phyloP scores from a whole-genome alignment of 306 rosid genomes.

The Lathyrus tuberosus region DNA sequence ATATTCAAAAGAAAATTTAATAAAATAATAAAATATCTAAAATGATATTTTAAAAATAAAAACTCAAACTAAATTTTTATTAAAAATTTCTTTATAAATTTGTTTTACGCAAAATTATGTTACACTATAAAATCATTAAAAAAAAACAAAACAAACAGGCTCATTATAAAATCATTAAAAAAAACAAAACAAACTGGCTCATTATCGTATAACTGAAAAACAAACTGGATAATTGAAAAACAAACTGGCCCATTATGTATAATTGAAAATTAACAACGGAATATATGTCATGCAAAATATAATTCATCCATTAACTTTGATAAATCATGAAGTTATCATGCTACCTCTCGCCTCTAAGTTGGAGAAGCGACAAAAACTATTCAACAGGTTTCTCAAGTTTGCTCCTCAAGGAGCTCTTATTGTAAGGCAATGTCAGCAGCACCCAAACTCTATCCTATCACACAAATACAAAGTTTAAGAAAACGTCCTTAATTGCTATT shows the following conservation, averaged over 20 bases:
- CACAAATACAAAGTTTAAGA: constrained; percentile 43
- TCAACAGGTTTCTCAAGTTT: constrained; percentile 33
- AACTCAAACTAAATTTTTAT: too few relatives aligned
- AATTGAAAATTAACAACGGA: neutral
- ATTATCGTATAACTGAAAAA: too few relatives aligned
- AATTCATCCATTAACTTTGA: constrained; percentile 33
- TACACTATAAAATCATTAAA: too few relatives aligned
- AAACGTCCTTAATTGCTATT: constrained; percentile 48
- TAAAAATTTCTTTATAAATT: too few relatives aligned
- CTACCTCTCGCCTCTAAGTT: constrained; percentile 21
- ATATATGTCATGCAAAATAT: neutral
- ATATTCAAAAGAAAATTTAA: too few relatives aligned
- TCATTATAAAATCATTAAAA: too few relatives aligned
- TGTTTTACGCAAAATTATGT: too few relatives aligned
- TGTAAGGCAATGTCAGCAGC: constrained; percentile 21
- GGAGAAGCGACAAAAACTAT: constrained; percentile 29
- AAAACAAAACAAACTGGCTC: too few relatives aligned
- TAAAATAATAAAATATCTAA: too few relatives aligned
- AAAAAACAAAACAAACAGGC: too few relatives aligned
- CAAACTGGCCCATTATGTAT: neutral
- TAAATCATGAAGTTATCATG: constrained; percentile 29
- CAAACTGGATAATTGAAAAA: too few relatives aligned
- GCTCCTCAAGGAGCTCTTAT: constrained; percentile 40
- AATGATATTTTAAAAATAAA: too few relatives aligned
- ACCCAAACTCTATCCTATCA: constrained; percentile 30